Evolutionary conservation across 345 rosid species (phyloP), one percentile per base, ranked within the genome.

Genomic region (Linum trigynum): DNA sequence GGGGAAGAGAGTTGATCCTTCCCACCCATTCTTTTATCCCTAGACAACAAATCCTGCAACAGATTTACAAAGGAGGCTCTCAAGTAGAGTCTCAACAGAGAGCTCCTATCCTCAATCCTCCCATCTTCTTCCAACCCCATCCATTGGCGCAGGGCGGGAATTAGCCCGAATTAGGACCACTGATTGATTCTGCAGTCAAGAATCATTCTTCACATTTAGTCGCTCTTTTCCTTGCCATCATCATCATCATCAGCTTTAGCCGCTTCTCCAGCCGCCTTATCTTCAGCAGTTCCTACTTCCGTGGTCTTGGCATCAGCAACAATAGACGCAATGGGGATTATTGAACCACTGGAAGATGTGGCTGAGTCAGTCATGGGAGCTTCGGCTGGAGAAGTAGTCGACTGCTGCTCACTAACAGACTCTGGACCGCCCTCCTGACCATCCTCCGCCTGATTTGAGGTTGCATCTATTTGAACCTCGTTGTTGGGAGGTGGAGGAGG

Each of bases 401-500:
- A 43, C 57, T 72, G 68, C 39, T 71, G 68, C 51, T 66, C 65
- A 3, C 68, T 38, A 62, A 23, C 32, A 23, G 14, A 53, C 45
- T 38, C 75, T 4, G 38, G 23, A 59, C 62, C 69, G 63, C 65
- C 68, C 45, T 72, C 78, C 32, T 23, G 32, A 72, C 67, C 78
- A 57, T 67, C 84, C 53, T 69, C 14, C 48, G 72, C 75, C 71
- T 66, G 32, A 23, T 23, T 23, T 23, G 32, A 23, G 32, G 32
- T 68, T 38, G 68, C 66, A 32, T 74, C 78, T 62, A 64, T 61
- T 74, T 74, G 75, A 45, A 74, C 68, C 68, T 78, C 84, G 42
- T 83, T 83, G 64, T 79, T 84, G 40, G 80, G 69, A 51, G 76
- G 16, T 61, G 43, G 51, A 41, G 72, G 63, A 65, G 79, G 64